A percentile compares a stretch with the other conserved stretches of the same genome.
phyloP scores from a whole-genome alignment of 495 filamentous ascomycete genomes.

The Neurospora tetraspora region DNA sequence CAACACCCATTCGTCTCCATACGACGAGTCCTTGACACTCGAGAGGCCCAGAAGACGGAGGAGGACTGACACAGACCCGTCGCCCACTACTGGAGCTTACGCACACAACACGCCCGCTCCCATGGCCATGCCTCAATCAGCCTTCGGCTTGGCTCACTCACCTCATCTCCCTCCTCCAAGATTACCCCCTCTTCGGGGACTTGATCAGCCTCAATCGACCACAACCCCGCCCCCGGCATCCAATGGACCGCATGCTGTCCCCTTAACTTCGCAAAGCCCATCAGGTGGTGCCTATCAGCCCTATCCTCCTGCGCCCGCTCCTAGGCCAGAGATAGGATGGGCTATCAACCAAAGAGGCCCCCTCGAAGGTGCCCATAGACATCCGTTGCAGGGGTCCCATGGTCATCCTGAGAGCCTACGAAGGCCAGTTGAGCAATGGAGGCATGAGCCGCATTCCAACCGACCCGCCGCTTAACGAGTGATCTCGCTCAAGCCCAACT shows the following conservation, averaged over 20 bases:
- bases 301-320: constrained; percentile 16
- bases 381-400: constrained; percentile 2
- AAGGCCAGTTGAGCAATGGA: constrained; percentile 8
- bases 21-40: constrained; percentile 23
- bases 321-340: constrained; percentile 34
- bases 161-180: constrained; percentile 30
- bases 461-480: background rate
- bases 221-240: constrained; percentile 16
- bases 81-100: constrained; percentile 27
- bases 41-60: constrained; percentile 36
- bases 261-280: constrained; percentile 2
- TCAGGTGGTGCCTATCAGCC: constrained; percentile 9
- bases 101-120: constrained; percentile 18
- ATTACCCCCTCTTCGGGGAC: constrained; percentile 31
- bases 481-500: background rate
- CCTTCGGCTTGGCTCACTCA: constrained; percentile 28
- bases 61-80: constrained; percentile 34
- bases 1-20: constrained; percentile 13
- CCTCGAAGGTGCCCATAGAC: constrained; percentile 12
- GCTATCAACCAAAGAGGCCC: constrained; percentile 26
- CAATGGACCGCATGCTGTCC: constrained; percentile 6
- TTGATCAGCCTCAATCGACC: constrained; percentile 25
- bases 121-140: constrained; percentile 6
- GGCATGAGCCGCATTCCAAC: background rate
- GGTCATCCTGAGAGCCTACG: background rate